phyloP scores from a whole-genome alignment of 2,329 filamentous ascomycete genomes.

The Verticillium alfalfae region DNA sequence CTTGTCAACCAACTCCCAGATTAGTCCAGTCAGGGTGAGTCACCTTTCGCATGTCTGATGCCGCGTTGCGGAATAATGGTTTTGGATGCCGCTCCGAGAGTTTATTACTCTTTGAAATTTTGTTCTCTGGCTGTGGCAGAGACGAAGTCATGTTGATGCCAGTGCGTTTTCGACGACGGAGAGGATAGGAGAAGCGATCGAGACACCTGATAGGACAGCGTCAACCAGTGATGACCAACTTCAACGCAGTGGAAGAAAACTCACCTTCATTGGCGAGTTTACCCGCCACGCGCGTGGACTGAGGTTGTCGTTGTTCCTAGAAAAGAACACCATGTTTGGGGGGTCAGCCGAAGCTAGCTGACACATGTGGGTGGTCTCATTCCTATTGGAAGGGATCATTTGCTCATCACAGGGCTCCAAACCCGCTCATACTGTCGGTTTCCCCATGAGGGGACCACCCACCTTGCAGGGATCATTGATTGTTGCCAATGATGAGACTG shows the following conservation, averaged over 20 bases:
- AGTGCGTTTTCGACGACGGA: not conserved
- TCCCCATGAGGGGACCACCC: not conserved
- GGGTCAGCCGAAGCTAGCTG: not conserved
- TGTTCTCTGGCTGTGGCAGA: not conserved
- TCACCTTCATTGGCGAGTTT: not conserved
- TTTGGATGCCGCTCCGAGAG: too few relatives aligned
- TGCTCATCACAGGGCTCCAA: not conserved
- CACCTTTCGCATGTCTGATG: not conserved
- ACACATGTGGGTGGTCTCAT: not conserved
- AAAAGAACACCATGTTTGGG: not conserved
- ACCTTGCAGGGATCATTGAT: not conserved
- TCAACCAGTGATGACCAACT: not conserved
- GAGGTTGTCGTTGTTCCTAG: not conserved
- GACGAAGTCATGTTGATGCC: too few relatives aligned
- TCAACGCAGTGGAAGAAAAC: not conserved
- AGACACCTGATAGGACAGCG: not conserved
- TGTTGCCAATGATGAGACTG: not conserved
- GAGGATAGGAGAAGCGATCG: not conserved
- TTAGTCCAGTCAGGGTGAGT: not conserved
- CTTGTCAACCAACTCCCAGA: not conserved
- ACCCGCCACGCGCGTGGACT: not conserved
- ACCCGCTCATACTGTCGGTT: not conserved
- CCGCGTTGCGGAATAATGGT: not conserved
- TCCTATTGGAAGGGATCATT: not conserved
- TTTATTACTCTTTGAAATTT: too few relatives aligned